A percentile compares a stretch with the other conserved stretches of the same genome.
phyloP scores from a whole-genome alignment of 116 monocot species.

The Trichopus zeylanicus region DNA sequence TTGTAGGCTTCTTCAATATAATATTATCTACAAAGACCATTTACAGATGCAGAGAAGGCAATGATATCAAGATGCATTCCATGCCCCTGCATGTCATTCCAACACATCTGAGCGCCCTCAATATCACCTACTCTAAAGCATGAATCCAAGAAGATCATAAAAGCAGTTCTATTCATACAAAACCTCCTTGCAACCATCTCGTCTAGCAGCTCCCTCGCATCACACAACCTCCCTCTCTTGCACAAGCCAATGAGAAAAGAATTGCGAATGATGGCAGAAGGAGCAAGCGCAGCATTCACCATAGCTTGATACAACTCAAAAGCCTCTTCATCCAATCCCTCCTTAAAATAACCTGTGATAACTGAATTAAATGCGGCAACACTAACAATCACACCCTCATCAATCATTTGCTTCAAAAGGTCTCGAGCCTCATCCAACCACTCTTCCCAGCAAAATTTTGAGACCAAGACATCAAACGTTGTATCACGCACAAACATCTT shows the following conservation, averaged over 20 bases:
- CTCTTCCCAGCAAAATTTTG: conserved; percentile 66
- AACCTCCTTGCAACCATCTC: conserved; percentile 40
- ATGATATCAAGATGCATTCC: conserved; percentile 64
- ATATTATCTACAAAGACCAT: conserved; percentile 61
- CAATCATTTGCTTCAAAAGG: conserved; percentile 24
- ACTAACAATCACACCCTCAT: conserved; percentile 23
- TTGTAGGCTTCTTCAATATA: conserved; percentile 44
- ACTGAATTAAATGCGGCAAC: conserved; percentile 1
- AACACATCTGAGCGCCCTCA: conserved; percentile 44
- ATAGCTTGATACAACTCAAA: conserved; percentile 31
- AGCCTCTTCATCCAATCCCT: too few species aligned
- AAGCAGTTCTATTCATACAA: too few species aligned
- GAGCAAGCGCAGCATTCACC: conserved; percentile 43
- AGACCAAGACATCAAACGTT: conserved; percentile 42
- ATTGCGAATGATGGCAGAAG: conserved; percentile 62
- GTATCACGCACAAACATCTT: conserved; percentile 13
- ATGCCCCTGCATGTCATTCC: conserved; percentile 56
- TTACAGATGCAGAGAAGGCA: conserved; percentile 78
- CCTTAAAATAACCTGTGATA: too few species aligned
- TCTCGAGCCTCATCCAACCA: conserved; percentile 46
- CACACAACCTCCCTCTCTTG: conserved; percentile 45
- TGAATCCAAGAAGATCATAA: too few species aligned
- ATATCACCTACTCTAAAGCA: not conserved
- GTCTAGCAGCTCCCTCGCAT: conserved; percentile 53
- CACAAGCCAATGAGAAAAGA: conserved; percentile 70